These are phyloP conservation scores for Cyberlindnera euphorbiae DNA, from an alignment of 805 yeast species.

Conservation along the genomic window DNA sequence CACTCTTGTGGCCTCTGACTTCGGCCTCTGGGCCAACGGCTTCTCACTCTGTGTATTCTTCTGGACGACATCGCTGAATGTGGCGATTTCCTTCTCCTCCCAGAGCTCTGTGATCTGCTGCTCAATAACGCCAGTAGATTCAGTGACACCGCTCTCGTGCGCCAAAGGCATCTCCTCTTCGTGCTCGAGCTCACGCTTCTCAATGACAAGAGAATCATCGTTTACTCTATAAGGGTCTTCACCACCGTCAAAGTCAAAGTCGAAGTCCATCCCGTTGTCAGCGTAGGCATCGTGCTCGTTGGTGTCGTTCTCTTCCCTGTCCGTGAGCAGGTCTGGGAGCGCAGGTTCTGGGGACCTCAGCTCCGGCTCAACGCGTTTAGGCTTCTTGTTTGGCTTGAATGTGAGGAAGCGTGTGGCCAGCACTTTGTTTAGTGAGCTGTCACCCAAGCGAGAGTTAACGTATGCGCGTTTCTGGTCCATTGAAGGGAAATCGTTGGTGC, in stretches of 20 bases:
- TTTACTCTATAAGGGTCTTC: constrained; percentile 1
- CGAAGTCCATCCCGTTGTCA: constrained; percentile 18
- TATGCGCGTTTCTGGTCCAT: constrained; percentile 17
- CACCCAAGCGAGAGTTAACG: constrained; percentile 14
- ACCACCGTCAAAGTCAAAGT: constrained; percentile 36
- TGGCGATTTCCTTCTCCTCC: constrained; percentile 11
- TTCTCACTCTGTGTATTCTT: constrained; percentile 16
- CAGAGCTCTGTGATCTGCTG: constrained; percentile 6
- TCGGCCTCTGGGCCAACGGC: constrained; percentile 36
- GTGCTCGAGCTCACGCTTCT: no score
- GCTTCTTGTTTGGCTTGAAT: constrained; percentile 18
- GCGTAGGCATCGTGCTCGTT: background rate
- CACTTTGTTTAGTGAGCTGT: constrained; percentile 15
- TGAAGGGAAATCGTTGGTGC: background rate
- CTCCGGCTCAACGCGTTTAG: constrained; percentile 15
- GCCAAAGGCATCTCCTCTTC: constrained; percentile 25
- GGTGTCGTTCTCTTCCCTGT: constrained; percentile 1
- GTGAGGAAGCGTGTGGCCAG: constrained; percentile 15
- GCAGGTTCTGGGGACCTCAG: constrained; percentile 9
- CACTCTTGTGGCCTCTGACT: constrained; percentile 60
- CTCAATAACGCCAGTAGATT: constrained; percentile 45
- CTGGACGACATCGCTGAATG: constrained; percentile 37
- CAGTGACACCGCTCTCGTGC: constrained; percentile 33
- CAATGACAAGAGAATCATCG: constrained; percentile 8
- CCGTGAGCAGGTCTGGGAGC: constrained; percentile 20